These are phyloP conservation scores for Talaromyces funiculosus DNA, from an alignment of 2,329 filamentous ascomycete species.

Conservation along the genomic window DNA sequence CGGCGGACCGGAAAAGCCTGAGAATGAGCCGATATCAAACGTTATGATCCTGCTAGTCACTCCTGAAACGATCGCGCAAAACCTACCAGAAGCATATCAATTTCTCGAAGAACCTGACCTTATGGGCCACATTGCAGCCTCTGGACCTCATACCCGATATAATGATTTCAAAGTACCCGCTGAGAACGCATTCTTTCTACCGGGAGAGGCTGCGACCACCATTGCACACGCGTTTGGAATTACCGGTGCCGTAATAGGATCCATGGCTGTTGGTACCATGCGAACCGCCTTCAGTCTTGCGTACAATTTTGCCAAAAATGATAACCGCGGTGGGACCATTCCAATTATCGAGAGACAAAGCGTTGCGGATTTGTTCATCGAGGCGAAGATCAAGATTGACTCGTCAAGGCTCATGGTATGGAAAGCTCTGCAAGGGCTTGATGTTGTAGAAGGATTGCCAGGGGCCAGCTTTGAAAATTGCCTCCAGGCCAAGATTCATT, in stretches of 20 bases:
- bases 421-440: conserved; percentile 20
- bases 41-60: too few species aligned
- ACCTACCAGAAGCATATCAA: conserved; percentile 38
- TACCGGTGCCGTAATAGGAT: conserved; percentile 41
- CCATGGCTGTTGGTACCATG: conserved; percentile 52
- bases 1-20: conserved; percentile 42
- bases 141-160: conserved; percentile 40
- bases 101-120: conserved; percentile 44
- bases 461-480: too few species aligned
- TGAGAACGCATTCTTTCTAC: conserved; percentile 41
- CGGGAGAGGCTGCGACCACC: conserved; percentile 40
- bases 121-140: conserved; percentile 45
- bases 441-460: too few species aligned
- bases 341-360: conserved; percentile 47
- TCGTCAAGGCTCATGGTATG: conserved; percentile 39
- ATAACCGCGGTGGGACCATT: conserved; percentile 43
- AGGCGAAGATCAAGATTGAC: conserved; percentile 50
- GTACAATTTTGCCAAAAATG: conserved; percentile 44
- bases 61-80: conserved; percentile 41
- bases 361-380: conserved; percentile 48
- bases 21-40: too few species aligned
- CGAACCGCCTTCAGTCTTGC: conserved; percentile 50
- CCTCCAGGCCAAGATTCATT: too few species aligned
- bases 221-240: conserved; percentile 42
- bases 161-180: conserved; percentile 25